Conservation (phyloP, 192 early-diverging fungal species). For the Coemansia sp. region DNA sequence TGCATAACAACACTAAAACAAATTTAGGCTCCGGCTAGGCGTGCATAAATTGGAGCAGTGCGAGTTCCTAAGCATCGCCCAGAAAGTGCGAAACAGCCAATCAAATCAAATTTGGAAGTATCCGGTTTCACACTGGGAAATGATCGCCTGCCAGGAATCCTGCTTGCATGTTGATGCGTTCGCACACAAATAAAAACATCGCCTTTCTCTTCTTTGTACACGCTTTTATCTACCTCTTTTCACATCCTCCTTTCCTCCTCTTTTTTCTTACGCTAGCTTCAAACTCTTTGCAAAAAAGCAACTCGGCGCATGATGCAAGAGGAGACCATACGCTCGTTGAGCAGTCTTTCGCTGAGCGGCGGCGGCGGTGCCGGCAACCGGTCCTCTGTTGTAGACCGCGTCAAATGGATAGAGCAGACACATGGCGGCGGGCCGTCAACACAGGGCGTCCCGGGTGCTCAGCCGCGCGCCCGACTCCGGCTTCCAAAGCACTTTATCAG, state of each 20-base stretch:
- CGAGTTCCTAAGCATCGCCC: too few species aligned
- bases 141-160: too few species aligned
- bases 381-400: constrained; percentile 49
- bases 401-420: constrained; percentile 52
- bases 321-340: not conserved
- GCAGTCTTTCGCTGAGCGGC: constrained; percentile 7
- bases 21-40: too few species aligned
- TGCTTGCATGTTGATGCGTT: not conserved
- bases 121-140: too few species aligned
- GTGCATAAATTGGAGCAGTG: too few species aligned
- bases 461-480: constrained; percentile 19
- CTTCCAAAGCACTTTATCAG: constrained; percentile 38
- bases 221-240: not conserved
- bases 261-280: too few species aligned
- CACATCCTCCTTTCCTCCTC: not conserved
- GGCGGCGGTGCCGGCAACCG: constrained; percentile 1
- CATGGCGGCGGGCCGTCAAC: constrained; percentile 16
- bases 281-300: not conserved
- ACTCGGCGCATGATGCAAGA: not conserved
- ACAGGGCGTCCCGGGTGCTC: not conserved
- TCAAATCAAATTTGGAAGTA: too few species aligned
- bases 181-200: not conserved
- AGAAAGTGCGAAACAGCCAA: too few species aligned
- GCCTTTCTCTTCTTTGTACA: not conserved
- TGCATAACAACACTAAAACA: too few species aligned